Conservation (phyloP, 129 eudicot species). For the Flaveria sonorensis region DNA sequence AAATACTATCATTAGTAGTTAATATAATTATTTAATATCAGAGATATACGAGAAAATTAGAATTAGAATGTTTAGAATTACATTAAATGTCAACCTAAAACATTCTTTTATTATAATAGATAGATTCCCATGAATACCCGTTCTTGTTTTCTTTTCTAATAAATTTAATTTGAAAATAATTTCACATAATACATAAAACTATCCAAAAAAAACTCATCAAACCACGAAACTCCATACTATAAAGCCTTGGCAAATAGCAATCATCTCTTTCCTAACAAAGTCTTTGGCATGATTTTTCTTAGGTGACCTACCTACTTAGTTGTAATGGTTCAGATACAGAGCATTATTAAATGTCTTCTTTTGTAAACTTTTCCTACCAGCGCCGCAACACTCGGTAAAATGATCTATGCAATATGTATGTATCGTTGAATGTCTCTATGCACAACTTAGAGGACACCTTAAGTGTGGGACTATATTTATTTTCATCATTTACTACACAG, state of each 20-base stretch:
- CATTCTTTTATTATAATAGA: no score
- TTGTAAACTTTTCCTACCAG: conserved; percentile 9
- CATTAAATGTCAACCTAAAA: no score
- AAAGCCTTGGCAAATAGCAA: not conserved
- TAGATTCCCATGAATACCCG: no score
- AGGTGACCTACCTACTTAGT: not conserved
- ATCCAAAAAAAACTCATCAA: no score
- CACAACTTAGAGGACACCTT: conserved; percentile 2
- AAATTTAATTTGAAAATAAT: no score
- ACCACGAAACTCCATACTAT: no score
- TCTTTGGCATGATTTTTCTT: not conserved
- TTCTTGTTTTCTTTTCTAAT: no score
- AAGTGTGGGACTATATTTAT: not conserved
- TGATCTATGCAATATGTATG: not conserved
- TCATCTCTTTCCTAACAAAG: not conserved
- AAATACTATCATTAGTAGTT: no score
- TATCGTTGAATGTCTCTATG: not conserved
- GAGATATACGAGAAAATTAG: no score
- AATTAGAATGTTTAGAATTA: no score
- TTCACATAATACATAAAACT: no score
- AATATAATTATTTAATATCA: no score
- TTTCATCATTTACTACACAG: not conserved
- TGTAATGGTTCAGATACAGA: not conserved
- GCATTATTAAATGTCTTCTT: not conserved
- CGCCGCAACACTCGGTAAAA: conserved; percentile 2